Evolutionary conservation across 1,139 yeast species (phyloP), one percentile per base, ranked within the genome.

Genomic region (Arxiozyma bovina): DNA sequence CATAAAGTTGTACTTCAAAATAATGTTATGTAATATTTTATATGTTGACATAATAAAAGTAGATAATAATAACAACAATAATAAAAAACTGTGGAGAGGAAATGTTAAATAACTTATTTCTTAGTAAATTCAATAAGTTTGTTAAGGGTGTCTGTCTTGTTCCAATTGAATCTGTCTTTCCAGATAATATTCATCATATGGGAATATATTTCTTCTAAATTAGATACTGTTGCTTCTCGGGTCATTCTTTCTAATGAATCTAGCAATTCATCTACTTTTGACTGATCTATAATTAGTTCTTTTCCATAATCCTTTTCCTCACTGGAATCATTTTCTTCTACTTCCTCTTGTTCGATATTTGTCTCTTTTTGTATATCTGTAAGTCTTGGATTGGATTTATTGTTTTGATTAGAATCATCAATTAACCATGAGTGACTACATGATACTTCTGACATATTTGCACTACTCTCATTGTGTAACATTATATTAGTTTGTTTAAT

Each of bases 141-240:
- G 4, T 38, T n/a, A 12, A 60, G 12, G 1, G 77, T 68, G 17
- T 54, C 60, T 17, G 77, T 72, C 61, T 90, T 83, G 65, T 90
- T 81, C 88, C 96, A 84, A 7, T 72, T 68, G 51, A 75, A 70
- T 53, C 96, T 76, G 59, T 81, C 80, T 12, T 74, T 71, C 96
- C 97, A 93, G 3, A 87, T 77, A 17, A 83, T 74, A 52, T 87
- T 93, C 74, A 87, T 81, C 50, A 90, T 68, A 50, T 77, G 75
- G 4, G 98, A 83, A 74, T 85, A 85, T 17, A 85, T 70, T 50
- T 80, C 80, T 70, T 93, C 97, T 44, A 93, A 73, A 57, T 77
- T 74, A 55, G 87, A 95, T n/a, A 93, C 76, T 3, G 82, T 79
- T 58, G 75, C 76, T 22, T 74, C 75, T 17, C 72, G 74, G 0